Percentiles rank a stretch among this genome's conserved stretches.
These are phyloP conservation scores for Penicillium coprophilum DNA, from an alignment of 495 filamentous ascomycete genomes.

Conservation along the genomic window DNA sequence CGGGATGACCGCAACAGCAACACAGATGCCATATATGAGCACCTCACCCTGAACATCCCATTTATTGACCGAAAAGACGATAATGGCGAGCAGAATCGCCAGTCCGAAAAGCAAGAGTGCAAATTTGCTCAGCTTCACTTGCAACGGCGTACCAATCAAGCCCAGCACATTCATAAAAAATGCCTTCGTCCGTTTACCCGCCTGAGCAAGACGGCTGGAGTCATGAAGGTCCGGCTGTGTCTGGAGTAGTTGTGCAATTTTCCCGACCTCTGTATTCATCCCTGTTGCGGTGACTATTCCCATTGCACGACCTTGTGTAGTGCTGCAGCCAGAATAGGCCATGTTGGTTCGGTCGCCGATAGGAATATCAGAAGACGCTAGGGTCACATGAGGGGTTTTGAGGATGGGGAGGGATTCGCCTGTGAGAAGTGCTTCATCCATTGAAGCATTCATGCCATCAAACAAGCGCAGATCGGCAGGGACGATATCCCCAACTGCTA, in stretches of 20 bases:
- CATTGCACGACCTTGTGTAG: constrained; percentile 65
- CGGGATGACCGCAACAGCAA: constrained; percentile 71
- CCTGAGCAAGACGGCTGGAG: constrained; percentile 62
- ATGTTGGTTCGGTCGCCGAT: constrained; percentile 71
- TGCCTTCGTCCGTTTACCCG: constrained; percentile 57
- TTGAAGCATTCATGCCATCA: constrained; percentile 76
- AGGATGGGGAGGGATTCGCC: constrained; percentile 64
- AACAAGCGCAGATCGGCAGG: constrained; percentile 69
- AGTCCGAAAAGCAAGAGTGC: constrained; percentile 73
- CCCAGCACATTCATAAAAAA: constrained; percentile 61
- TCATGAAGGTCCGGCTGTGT: constrained; percentile 60
- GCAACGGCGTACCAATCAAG: constrained; percentile 78
- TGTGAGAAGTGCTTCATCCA: constrained; percentile 54
- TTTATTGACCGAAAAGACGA: constrained; percentile 76
- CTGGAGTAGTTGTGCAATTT: constrained; percentile 61
- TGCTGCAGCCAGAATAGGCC: constrained; percentile 66
- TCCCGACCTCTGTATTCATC: constrained; percentile 84
- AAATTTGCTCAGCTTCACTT: constrained; percentile 76
- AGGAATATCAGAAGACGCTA: constrained; percentile 49
- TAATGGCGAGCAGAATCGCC: constrained; percentile 71
- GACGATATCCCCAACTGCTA: constrained; percentile 69
- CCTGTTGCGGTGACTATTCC: constrained; percentile 70
- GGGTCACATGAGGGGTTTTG: constrained; percentile 69
- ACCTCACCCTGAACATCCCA: constrained; percentile 71
- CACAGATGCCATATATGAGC: constrained; percentile 77